Percentiles rank a stretch among this genome's conserved stretches.
phyloP scores from a whole-genome alignment of 2,329 filamentous ascomycete species.

The Lachnum nothofagi region DNA sequence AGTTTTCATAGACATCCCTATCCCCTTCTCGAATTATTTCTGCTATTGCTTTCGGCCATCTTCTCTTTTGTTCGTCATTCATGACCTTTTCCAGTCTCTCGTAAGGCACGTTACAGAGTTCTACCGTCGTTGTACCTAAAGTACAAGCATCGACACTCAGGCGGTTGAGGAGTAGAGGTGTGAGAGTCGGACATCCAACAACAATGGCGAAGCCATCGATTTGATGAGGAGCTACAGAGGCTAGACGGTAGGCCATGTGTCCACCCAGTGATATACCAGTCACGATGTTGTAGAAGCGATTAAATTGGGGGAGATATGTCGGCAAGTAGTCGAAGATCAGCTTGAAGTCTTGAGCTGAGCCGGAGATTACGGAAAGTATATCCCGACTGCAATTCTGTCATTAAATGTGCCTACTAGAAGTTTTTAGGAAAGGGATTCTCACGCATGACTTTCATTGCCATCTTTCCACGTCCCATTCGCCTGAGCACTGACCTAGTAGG shows the following conservation, averaged over 20 bases:
- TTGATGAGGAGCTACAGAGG: constrained; percentile 6
- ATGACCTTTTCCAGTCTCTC: constrained; percentile 8
- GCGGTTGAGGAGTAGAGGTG: constrained; percentile 13
- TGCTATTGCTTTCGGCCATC: constrained; percentile 10
- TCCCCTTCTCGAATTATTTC: constrained; percentile 8
- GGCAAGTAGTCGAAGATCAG: constrained; percentile 17
- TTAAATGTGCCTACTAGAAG: too few species aligned
- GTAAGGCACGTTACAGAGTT: constrained; percentile 9
- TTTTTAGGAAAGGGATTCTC: not conserved
- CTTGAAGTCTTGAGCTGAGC: constrained; percentile 21
- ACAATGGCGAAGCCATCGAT: constrained; percentile 15
- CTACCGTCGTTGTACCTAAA: constrained; percentile 1
- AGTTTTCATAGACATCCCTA: constrained; percentile 9
- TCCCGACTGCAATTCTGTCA: constrained; percentile 8
- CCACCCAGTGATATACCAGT: constrained; percentile 15
- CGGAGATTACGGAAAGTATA: constrained; percentile 14
- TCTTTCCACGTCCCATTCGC: constrained; percentile 19
- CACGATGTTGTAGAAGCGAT: constrained; percentile 16
- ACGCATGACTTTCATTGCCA: constrained; percentile 19
- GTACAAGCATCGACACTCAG: constrained; percentile 8
- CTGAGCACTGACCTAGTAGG: constrained; percentile 6
- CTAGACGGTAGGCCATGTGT: constrained; percentile 10
- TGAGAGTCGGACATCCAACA: constrained; percentile 15
- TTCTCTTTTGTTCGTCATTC: constrained; percentile 9
- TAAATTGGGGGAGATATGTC: constrained; percentile 18